Base-by-base conservation (phyloP, 1,139 yeast genomes). In the Debaryomyces sp. region DNA sequence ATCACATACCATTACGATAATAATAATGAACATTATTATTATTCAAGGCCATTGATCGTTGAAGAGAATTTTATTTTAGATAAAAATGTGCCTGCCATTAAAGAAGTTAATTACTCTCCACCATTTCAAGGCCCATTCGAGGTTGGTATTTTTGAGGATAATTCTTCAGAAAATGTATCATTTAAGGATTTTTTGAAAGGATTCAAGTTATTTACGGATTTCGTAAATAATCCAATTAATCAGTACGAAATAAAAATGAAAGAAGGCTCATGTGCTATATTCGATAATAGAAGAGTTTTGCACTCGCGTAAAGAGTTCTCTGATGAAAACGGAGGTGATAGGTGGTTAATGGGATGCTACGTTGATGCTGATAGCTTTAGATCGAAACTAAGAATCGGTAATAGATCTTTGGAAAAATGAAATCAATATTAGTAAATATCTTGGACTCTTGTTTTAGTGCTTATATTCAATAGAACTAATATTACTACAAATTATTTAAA, bases 81-180 rank as follows among this genome's bases (percentile, higher is more conserved):
- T 7, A 60, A 72, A 1, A 70, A 67, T 9, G 59, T 70, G 43
- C 71, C 73, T 7, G 62, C 64, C 36, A 80, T 87, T 50, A 78
- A 79, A 52, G 84, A 78, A 44, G 80, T 87, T 32, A 87, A 87
- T 59, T 89, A 88, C 62, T 83, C 95, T 1, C 96, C 96, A 1
- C 95, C 95, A 10, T 89, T 87, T 71, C 96, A 89, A 60, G 95
- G 90, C 0, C 95, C 95, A 0, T 81, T 84, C 52, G 91, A 86
- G 51, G 65, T 69, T 52, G 84, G 84, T 21, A 70, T 80, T 23
- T 69, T 74, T 30, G 66, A 64, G 42, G 66, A 68, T 42, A 55
- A 64, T 22, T 57, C 62, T 5, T 68, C 54, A 49, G 71, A 68
- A 54, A 44, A 55, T 53, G 18, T 54, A 34, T 57, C 68, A 13